Evolutionary conservation across 345 rosid genomes (phyloP).

Genomic region (Fremontodendron californicum): DNA sequence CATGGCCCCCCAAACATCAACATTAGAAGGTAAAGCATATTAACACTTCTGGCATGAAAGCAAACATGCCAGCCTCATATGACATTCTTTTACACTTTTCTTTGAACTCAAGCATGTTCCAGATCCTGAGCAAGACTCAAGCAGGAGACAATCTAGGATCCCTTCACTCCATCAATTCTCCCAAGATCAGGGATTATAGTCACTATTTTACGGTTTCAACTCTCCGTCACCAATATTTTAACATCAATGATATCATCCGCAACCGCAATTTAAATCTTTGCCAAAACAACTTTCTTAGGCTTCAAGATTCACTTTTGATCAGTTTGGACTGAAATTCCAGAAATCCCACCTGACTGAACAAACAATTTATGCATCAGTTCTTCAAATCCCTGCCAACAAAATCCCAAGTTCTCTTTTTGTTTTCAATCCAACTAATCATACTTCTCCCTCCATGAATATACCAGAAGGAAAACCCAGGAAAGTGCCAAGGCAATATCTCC

Average conservation of each 20-base stretch:
- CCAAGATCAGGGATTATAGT: not conserved
- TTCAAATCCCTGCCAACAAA: not conserved
- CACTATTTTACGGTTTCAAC: too few relatives aligned
- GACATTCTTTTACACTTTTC: not conserved
- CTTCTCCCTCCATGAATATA: slow-evolving; percentile 89
- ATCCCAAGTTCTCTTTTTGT: not conserved
- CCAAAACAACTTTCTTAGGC: not conserved
- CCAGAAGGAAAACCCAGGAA: slow-evolving; percentile 81
- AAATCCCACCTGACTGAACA: not conserved
- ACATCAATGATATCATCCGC: too few relatives aligned
- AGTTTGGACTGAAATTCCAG: not conserved
- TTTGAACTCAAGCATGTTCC: not conserved
- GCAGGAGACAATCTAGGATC: not conserved
- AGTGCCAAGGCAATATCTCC: slow-evolving; percentile 68
- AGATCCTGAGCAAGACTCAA: not conserved
- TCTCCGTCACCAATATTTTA: too few relatives aligned
- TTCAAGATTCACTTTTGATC: not conserved
- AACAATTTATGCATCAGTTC: not conserved
- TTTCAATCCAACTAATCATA: slow-evolving; percentile 46
- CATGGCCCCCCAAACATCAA: not conserved
- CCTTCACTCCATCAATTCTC: not conserved
- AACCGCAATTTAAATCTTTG: too few relatives aligned
- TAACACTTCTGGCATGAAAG: not conserved
- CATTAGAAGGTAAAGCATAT: not conserved
- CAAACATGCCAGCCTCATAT: not conserved